These are phyloP conservation scores for Dioszegia aurantiaca DNA, from an alignment of 768 basidiomycete species.

Conservation along the genomic window DNA sequence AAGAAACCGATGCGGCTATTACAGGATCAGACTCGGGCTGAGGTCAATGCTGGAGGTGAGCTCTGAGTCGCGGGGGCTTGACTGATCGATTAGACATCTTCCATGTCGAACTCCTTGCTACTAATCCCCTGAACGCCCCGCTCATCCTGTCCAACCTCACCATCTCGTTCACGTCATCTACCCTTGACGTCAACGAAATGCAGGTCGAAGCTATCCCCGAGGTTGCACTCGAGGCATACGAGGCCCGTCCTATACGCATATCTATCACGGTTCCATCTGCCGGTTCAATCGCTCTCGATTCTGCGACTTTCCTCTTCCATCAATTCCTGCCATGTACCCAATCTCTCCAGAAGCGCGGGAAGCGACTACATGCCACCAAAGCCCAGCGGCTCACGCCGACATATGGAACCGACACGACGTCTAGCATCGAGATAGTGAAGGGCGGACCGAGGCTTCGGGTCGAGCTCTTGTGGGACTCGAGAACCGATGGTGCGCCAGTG, in stretches of 20 bases:
- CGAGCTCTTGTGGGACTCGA: conserved; percentile 23
- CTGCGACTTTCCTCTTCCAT: conserved; percentile 66
- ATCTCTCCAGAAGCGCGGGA: conserved; percentile 67
- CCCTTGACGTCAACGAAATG: conserved; percentile 55
- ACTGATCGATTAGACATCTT: conserved; percentile 44
- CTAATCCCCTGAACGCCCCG: conserved; percentile 52
- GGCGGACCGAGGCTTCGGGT: conserved; percentile 63
- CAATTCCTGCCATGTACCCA: conserved; percentile 65
- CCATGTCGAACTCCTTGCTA: conserved; percentile 46
- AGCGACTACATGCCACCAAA: conserved; percentile 70
- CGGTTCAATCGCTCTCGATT: conserved; percentile 60
- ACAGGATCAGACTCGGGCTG: conserved; percentile 18
- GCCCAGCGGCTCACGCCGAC: conserved; percentile 66
- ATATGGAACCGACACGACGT: conserved; percentile 67
- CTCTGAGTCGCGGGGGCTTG: no score
- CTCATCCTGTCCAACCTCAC: conserved; percentile 40
- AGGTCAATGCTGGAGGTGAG: conserved; percentile 38
- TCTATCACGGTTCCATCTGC: conserved; percentile 60
- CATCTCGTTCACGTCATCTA: conserved; percentile 1
- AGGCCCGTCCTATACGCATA: conserved; percentile 67
- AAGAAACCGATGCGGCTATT: conserved; percentile 40
- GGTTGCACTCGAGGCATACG: conserved; percentile 63
- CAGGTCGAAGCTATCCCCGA: conserved; percentile 60
- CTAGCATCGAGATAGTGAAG: conserved; percentile 64
- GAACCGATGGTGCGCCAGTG: conserved; percentile 48